Evolutionary conservation across 768 basidiomycete genomes (phyloP), one percentile per base, ranked within the genome.

Genomic region (Mycena albidolilacea): DNA sequence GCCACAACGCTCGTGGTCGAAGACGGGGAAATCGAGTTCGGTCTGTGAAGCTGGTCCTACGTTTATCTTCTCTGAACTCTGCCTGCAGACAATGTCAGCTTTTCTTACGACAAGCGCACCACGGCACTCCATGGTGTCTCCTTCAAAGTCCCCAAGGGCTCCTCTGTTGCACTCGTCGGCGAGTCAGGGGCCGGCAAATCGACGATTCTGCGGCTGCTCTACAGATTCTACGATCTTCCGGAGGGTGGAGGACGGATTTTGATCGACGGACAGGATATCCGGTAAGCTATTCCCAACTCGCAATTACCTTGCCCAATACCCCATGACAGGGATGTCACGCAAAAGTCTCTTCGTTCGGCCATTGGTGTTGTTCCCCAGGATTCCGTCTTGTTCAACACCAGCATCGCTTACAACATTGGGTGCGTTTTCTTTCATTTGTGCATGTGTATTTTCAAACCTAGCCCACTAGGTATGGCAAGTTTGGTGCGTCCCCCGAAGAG

Each of bases 341-440:
- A 97, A 79, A 83, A 87, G 41, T 93, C 92, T 67, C 82, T 98
- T 23, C 88, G 97, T 43, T 88, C 90, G 73, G 89, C 93, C 0
- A 95, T 98, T 71, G 96, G 96, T 19, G 94, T 96, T 35, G 95
- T 99, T 2, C 97, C 97, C 0, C 95, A 98, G 79, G 95, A 96
- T 76, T 87, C 89, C 11, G 88, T 93, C 14, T 84, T 93, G 9
- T 94, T 94, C 85, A 93, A 94, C 77, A 83, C 90, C 0, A 91
- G 86, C 78, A 91, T 95, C 67, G 85, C 81, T 3, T 93, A 94
- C 80, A 94, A 95, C 77, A 93, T 94, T 76, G 91, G 89, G 90
- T 92, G 75, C 38, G 87, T 81, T 2, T 54, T 15, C 35, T n/a
- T 12, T 12, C 30, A 63, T 38, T 37, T 57, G 57, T 7, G 46